phyloP scores from a whole-genome alignment of 2,329 filamentous ascomycete species.

The Aspergillus sp. region DNA sequence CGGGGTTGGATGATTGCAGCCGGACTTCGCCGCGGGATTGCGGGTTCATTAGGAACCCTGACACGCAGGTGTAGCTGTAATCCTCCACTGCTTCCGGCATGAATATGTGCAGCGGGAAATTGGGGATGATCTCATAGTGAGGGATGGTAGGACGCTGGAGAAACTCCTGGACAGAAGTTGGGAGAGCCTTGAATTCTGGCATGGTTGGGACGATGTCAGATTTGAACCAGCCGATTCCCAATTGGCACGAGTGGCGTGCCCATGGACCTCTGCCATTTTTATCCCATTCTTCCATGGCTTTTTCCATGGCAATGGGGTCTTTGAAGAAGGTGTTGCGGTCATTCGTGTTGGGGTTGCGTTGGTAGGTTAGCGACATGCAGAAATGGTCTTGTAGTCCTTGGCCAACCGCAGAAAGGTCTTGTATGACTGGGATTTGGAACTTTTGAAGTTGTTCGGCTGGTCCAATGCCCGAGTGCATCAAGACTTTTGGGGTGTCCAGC shows the following conservation, averaged over 20 bases:
- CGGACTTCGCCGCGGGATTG: conserved; percentile 48
- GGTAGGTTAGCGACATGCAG: conserved; percentile 27
- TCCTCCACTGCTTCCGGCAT: conserved; percentile 33
- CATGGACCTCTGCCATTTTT: conserved; percentile 35
- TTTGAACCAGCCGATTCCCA: conserved; percentile 37
- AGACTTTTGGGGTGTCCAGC: conserved; percentile 35
- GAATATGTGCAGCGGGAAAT: conserved; percentile 39
- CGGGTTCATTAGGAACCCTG: conserved; percentile 48
- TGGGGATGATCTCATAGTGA: conserved; percentile 49
- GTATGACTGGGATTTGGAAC: conserved; percentile 37
- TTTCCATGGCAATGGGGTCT: conserved; percentile 36
- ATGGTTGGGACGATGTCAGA: conserved; percentile 34
- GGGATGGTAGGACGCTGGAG: conserved; percentile 48
- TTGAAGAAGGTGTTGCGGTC: conserved; percentile 43
- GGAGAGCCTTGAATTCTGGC: conserved; percentile 47
- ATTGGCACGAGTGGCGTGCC: conserved; percentile 22
- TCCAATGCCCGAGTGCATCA: conserved; percentile 46
- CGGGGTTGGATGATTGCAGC: conserved; percentile 48
- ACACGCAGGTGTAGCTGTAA: conserved; percentile 39
- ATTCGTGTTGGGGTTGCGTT: conserved; percentile 36
- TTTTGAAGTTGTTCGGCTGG: conserved; percentile 35
- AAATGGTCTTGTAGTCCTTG: conserved; percentile 42
- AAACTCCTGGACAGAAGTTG: conserved; percentile 37
- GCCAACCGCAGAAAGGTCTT: conserved; percentile 38
- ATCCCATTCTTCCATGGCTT: conserved; percentile 45